Evolutionary conservation across 192 early-diverging fungal species (phyloP).

Genomic region (Haplosporangium gracile): DNA sequence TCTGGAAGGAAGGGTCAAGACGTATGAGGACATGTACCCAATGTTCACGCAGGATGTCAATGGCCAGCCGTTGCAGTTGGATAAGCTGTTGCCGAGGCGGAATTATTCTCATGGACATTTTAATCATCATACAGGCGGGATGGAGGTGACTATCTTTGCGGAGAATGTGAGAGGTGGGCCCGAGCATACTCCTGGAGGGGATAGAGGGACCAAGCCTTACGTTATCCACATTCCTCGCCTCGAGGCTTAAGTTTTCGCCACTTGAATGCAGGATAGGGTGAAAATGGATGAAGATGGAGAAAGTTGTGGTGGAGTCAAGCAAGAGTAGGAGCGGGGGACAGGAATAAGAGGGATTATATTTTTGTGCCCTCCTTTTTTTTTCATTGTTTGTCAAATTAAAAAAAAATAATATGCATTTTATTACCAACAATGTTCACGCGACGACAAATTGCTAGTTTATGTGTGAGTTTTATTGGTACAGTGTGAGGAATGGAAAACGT

Average conservation of each 20-base stretch:
- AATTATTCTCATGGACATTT: constrained; percentile 50
- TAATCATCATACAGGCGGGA: constrained; percentile 29
- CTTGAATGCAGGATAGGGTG: no score
- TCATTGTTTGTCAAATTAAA: neutral
- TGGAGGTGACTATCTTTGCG: constrained; percentile 51
- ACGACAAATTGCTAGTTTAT: no score
- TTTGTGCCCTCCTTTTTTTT: no score
- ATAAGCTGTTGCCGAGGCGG: constrained; percentile 55
- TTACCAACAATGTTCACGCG: no score
- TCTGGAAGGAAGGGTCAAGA: constrained; percentile 45
- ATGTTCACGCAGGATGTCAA: constrained; percentile 63
- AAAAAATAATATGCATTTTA: no score
- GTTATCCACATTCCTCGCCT: constrained; percentile 43
- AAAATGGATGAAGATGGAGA: no score
- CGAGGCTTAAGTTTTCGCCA: constrained; percentile 13
- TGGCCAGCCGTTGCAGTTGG: constrained; percentile 36
- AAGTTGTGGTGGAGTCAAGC: neutral
- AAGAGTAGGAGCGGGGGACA: neutral
- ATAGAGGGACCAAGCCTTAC: constrained; percentile 45
- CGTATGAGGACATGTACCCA: constrained; percentile 63
- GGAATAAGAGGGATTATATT: neutral
- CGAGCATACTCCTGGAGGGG: constrained; percentile 37
- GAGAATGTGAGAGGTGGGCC: constrained; percentile 53
- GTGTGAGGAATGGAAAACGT: neutral
- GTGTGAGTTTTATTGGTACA: neutral